Conservation (phyloP, 2,329 filamentous ascomycete species). For the Alternaria triticina region DNA sequence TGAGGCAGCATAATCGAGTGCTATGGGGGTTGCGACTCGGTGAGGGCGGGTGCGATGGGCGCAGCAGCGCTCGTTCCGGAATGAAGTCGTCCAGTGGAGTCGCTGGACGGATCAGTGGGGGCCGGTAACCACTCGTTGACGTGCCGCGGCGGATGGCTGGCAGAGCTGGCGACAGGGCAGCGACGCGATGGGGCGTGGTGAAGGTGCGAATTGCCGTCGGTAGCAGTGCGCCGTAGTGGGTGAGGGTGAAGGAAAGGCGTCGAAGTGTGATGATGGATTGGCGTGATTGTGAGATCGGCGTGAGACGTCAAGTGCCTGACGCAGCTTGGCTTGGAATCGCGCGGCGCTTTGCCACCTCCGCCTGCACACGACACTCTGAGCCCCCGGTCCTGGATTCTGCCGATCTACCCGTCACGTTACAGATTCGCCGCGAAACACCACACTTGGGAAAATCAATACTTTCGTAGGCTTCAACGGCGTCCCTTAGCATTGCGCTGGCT, state of each 20-base stretch:
- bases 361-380: constrained; percentile 20
- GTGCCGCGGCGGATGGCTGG: constrained; percentile 14
- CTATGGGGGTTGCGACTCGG: constrained; percentile 6
- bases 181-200: constrained; percentile 17
- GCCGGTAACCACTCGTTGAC: constrained; percentile 26
- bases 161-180: constrained; percentile 21
- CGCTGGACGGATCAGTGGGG: constrained; percentile 26
- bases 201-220: constrained; percentile 4
- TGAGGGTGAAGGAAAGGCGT: constrained; percentile 13
- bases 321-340: constrained; percentile 20
- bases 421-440: constrained; percentile 8
- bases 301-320: constrained; percentile 30
- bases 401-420: constrained; percentile 19
- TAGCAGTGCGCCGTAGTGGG: constrained; percentile 11
- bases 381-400: constrained; percentile 13
- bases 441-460: not conserved
- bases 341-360: constrained; percentile 28
- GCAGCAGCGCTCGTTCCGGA: constrained; percentile 30
- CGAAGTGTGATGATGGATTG: constrained; percentile 6
- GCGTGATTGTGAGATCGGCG: constrained; percentile 19
- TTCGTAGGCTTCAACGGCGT: not conserved
- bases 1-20: constrained; percentile 42
- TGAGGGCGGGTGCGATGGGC: constrained; percentile 22
- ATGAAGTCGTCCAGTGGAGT: constrained; percentile 17
- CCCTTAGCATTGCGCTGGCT: constrained; percentile 6